Evolutionary conservation across 176 grass and related monocot species (phyloP).

Genomic region (Alopecurus myosuroides): DNA sequence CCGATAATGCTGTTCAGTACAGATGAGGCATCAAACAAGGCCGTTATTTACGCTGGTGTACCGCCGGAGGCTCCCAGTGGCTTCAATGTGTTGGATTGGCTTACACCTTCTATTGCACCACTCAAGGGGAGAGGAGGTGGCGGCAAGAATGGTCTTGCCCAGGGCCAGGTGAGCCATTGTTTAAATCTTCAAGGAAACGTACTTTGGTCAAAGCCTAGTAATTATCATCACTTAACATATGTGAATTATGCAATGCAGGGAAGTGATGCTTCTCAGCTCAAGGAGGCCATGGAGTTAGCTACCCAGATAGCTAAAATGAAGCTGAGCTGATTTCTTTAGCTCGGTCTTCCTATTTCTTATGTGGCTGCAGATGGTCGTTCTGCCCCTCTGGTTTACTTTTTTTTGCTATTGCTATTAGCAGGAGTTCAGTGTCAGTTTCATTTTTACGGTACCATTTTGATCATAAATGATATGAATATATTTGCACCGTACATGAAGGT

Average conservation of each 20-base stretch:
- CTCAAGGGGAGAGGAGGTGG: constrained; percentile 94
- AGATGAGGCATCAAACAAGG: constrained; percentile 75
- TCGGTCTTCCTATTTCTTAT: neutral
- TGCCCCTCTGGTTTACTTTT: neutral
- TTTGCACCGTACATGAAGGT: neutral
- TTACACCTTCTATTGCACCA: constrained; percentile 69
- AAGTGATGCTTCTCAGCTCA: constrained; percentile 62
- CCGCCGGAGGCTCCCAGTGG: constrained; percentile 43
- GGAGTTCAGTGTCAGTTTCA: neutral
- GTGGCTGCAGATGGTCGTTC: neutral
- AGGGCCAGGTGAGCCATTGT: constrained; percentile 65
- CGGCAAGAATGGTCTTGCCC: constrained; percentile 88
- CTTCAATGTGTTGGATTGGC: constrained; percentile 79
- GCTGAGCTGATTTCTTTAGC: neutral
- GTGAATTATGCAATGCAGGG: constrained; percentile 50
- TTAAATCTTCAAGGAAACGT: neutral
- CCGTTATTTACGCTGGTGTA: constrained; percentile 78
- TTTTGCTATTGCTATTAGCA: neutral
- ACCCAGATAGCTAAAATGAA: constrained; percentile 76
- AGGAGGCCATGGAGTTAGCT: constrained; percentile 82
- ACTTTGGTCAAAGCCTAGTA: neutral
- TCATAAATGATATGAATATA: neutral
- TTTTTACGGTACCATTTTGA: neutral
- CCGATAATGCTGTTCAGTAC: constrained; percentile 93
- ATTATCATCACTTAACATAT: neutral